Base-by-base conservation (phyloP, 768 basidiomycete genomes). In the Kwoniella pini region DNA sequence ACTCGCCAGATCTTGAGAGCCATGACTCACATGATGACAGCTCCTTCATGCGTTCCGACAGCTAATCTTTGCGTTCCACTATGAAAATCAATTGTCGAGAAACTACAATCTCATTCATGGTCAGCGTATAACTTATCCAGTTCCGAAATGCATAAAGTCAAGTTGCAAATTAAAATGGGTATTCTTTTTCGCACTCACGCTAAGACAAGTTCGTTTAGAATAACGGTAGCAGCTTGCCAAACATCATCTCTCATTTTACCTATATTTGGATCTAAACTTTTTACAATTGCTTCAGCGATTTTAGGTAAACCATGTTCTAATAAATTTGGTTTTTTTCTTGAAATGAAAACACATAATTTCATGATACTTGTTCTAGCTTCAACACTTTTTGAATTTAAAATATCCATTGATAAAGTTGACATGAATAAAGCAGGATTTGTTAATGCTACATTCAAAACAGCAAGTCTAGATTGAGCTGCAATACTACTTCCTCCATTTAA, bases 71-170 rank as follows among this genome's bases (percentile, higher is more conserved):
- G 96, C 0, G 85, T 87, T 2, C 83, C 80, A 80, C 86, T 87
- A 69, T 97, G 89, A 75, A 99, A 97, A 78, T 93, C 94, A n/a
- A 97, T 86, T 0, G 87, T 87, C 0, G 95, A 94, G 72, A 89
- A 97, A 1, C 92, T 94, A 67, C 15, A 7, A 36, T 36, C 15
- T 24, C 13, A 39, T 28, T 31, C 7, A 36, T n/a, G n/a, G n/a
- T n/a, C n/a, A n/a, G n/a, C n/a, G n/a, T n/a, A n/a, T n/a, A n/a
- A n/a, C n/a, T n/a, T n/a, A n/a, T n/a, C n/a, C n/a, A n/a, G n/a
- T n/a, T n/a, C n/a, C n/a, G n/a, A n/a, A n/a, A n/a, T n/a, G n/a
- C n/a, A n/a, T n/a, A n/a, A n/a, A n/a, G n/a, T n/a, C n/a, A n/a
- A 17, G 7, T 17, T 3, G 7, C 7, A 2, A 22, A 54, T 13